These are phyloP conservation scores for Serpula lacrymans DNA, from an alignment of 768 basidiomycete species.

Conservation along the genomic window DNA sequence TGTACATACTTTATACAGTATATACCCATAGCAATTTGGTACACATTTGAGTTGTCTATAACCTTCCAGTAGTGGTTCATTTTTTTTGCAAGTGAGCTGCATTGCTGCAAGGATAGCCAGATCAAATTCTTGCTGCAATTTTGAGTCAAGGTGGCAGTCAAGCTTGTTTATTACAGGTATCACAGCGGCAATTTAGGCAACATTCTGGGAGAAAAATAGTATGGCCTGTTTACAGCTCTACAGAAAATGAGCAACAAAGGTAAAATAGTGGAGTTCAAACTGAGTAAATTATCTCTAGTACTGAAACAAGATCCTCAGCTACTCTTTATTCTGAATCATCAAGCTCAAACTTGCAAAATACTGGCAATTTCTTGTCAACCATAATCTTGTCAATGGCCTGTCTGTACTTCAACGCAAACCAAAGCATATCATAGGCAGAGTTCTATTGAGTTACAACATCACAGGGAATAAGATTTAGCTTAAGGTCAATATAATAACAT, in stretches of 20 bases:
- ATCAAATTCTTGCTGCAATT: constrained; percentile 4
- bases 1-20: too few species aligned
- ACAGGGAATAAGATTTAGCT: constrained; percentile 26
- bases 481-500: constrained; percentile 10
- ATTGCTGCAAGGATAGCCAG: constrained; percentile 27
- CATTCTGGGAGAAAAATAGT: constrained; percentile 24
- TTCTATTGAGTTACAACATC: constrained; percentile 37
- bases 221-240: constrained; percentile 34
- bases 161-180: constrained; percentile 35
- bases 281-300: constrained; percentile 23
- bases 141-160: constrained; percentile 14
- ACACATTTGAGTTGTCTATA: constrained; percentile 27
- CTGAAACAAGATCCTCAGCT: constrained; percentile 22
- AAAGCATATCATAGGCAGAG: constrained; percentile 34
- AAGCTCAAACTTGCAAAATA: constrained; percentile 25
- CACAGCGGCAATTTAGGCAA: constrained; percentile 21
- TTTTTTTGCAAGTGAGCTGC: constrained; percentile 23
- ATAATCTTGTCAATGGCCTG: constrained; percentile 25
- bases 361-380: too few species aligned
- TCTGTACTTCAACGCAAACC: constrained; percentile 25
- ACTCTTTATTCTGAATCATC: constrained; percentile 27
- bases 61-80: constrained; percentile 31
- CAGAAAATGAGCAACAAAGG: neutral
- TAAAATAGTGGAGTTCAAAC: neutral
- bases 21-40: constrained; percentile 31